These are phyloP conservation scores for Tylopilus cervinicoccineus DNA, from an alignment of 768 basidiomycete genomes.

Conservation along the genomic window DNA sequence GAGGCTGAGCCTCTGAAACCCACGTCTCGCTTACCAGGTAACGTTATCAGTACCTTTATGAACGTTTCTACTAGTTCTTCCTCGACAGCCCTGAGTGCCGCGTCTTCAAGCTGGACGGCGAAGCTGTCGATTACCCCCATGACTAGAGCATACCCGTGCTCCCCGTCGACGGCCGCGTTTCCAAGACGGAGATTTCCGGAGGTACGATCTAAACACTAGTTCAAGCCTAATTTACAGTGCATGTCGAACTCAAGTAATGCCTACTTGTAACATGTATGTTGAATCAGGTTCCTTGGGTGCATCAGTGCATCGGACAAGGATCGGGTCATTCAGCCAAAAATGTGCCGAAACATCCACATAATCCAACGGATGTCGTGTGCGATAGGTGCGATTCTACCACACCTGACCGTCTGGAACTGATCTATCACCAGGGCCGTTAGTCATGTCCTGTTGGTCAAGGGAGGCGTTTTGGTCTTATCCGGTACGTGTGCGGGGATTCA, in stretches of 20 bases:
- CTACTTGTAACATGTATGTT: background rate
- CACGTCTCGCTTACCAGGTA: conserved; percentile 13
- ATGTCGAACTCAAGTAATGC: too few species aligned
- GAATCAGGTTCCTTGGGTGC: background rate
- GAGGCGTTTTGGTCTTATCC: background rate
- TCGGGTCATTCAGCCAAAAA: background rate
- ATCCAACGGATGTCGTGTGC: background rate
- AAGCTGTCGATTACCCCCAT: background rate
- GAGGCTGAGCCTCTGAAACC: conserved; percentile 4
- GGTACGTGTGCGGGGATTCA: background rate
- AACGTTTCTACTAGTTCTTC: background rate
- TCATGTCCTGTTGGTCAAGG: too few species aligned
- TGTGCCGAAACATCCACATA: background rate
- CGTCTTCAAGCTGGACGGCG: background rate
- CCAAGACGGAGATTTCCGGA: background rate
- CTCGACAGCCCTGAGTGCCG: background rate
- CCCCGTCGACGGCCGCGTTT: background rate
- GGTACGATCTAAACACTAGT: too few species aligned
- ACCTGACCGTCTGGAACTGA: background rate
- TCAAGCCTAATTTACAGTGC: too few species aligned
- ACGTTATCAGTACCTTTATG: conserved; percentile 12
- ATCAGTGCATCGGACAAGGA: background rate
- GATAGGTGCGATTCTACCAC: background rate
- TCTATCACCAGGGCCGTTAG: background rate
- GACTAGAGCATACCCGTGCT: background rate